These are phyloP conservation scores for Raddia distichophylla DNA, from an alignment of 176 grass and related monocot genomes.

Conservation along the genomic window DNA sequence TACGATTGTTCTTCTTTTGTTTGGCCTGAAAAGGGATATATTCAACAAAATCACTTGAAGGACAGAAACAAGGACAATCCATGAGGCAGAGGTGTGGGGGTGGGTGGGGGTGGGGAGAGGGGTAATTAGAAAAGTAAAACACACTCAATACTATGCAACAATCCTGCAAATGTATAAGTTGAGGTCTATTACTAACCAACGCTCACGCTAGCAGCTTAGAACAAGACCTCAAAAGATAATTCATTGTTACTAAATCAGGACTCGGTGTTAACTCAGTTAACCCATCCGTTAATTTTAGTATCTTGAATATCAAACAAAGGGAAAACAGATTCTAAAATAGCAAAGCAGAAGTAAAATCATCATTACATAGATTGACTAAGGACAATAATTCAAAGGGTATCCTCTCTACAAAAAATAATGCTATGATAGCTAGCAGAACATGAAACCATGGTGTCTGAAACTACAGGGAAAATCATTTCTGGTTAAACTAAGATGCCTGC, in stretches of 20 bases:
- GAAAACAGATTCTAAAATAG: background rate
- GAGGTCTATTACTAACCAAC: background rate
- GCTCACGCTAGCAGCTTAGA: constrained; percentile 11
- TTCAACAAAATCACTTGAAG: constrained; percentile 13
- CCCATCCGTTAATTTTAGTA: background rate
- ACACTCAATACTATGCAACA: constrained; percentile 9
- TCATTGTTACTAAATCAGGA: background rate
- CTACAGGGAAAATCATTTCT: background rate
- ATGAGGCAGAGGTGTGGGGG: background rate
- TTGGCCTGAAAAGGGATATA: constrained; percentile 55
- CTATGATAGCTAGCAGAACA: constrained; percentile 7
- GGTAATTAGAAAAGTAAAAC: background rate
- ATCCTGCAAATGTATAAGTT: background rate
- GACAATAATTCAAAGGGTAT: background rate
- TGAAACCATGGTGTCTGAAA: constrained; percentile 6
- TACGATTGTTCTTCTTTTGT: constrained; percentile 86
- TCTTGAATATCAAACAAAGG: constrained; percentile 8
- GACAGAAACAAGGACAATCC: constrained; percentile 5
- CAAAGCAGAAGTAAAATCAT: background rate
- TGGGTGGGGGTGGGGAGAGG: no score
- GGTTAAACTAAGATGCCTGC: background rate
- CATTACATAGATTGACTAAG: background rate
- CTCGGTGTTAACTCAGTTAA: background rate
- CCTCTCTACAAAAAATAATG: background rate
- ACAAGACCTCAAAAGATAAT: constrained; percentile 21